Base-by-base conservation (phyloP, 2,329 filamentous ascomycete species). In the Alternaria gansuensis region DNA sequence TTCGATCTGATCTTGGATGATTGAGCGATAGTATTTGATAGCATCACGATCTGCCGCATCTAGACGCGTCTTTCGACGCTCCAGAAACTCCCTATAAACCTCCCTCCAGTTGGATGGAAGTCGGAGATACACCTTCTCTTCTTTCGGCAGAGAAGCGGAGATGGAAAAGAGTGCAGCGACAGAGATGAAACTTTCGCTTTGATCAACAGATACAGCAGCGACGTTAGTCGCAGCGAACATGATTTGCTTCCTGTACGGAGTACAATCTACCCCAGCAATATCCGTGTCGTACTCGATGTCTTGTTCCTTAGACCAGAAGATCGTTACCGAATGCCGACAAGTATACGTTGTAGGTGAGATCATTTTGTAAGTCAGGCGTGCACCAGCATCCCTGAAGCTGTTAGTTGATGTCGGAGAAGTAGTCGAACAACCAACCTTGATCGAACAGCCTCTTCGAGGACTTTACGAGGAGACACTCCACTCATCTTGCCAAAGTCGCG, bases 171-270 rank as follows among this genome's bases (percentile, higher is more conserved):
- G 80, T 2, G 90, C 92, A 11, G 87, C 83, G 0, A 93, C 96
- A 5, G 93, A 91, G 40, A 95, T 85, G 67, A 89, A 98, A 1
- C 89, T 89, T 76, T 98, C 93, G 5, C 95, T 96, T 74, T 99
- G 93, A 64, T 88, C 87, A 11, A 83, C 67, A 52, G 92, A 90
- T 0, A 92, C 87, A 0, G 92, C 90, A 10, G 92, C 90, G 41
- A 96, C 78, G 0, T 84, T 83, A 4, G 80, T 82, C 90, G 97
- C 97, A 40, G 88, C 90, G 66, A 95, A 87, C 10, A 81, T 85
- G 24, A 89, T 77, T 10, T 74, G 77, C 43, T 76, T 75, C 64
- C 81, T 52, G 77, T 75, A 72, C 79, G 85, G 76, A 33, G 77
- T 77, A 50, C 80, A 79, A 1, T 72, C 74, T 26, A 87, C 71